Base-by-base conservation (phyloP, 2,329 filamentous ascomycete species). In the Laburnicola sp. region DNA sequence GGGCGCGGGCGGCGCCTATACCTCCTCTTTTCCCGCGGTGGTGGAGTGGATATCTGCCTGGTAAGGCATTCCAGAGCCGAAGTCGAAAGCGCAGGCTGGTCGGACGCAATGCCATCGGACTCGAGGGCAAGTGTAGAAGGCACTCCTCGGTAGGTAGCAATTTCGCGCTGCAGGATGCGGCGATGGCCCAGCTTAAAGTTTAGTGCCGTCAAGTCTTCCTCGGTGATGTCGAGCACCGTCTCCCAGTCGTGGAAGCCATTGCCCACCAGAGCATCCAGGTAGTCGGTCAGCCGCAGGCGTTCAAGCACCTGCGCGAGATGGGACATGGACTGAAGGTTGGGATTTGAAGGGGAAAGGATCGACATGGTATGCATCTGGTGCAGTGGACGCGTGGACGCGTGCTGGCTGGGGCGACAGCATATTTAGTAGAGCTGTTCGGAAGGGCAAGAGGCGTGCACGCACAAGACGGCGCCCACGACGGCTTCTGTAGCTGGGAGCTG, bases 111-210 rank as follows among this genome's bases (percentile, higher is more conserved):
- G 16, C 31, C 41, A 1, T 70, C 64, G 6, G 62, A 45, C 4
- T 66, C 64, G 34, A 71, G 57, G 6, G 66, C 63, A 21, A 64
- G 30, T 3, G 61, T 59, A n/a, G 57, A 48, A 1, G 67, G 66
- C 16, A 71, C 30, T 9, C 68, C 68, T 32, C 71, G 66, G 35
- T 58, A 71, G 3, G 69, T 69, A 2, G 72, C 71, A 40, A 75
- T 75, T 43, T 73, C 70, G 45, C 73, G 70, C 55, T 75, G 72
- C 16, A 75, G 56, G 10, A 62, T 54, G 35, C 73, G 64, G 6
- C 73, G 66, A 50, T 74, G 73, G 44, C 73, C 72, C 3, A 74
- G 62, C 54, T 75, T 74, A 63, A 75, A 73, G 37, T 66, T 59
- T 26, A 75, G 56, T 6, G 64, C 32, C 2, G 63, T 65, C 34